These are phyloP conservation scores for Sporothrix luriei DNA, from an alignment of 2,329 filamentous ascomycete species.

Conservation along the genomic window DNA sequence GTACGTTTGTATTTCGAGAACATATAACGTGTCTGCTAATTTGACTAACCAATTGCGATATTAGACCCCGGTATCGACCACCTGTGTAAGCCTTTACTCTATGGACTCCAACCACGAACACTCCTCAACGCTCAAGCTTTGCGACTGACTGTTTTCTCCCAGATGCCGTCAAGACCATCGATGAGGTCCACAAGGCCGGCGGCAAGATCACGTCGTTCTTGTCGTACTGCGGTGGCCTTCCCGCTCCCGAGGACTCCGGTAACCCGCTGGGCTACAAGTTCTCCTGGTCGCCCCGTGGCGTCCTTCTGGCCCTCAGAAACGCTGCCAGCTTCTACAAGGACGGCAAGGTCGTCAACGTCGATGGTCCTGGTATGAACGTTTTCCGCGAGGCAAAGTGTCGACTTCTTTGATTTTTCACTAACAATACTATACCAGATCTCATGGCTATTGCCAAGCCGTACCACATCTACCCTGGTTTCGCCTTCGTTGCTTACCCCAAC, in stretches of 20 bases:
- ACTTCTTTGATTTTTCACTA: neutral
- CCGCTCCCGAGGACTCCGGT: conserved; percentile 71
- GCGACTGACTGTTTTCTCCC: conserved; percentile 44
- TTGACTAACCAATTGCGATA: conserved; percentile 36
- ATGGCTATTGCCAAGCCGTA: conserved; percentile 90
- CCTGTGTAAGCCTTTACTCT: conserved; percentile 44
- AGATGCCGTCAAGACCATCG: conserved; percentile 85
- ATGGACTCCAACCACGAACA: neutral
- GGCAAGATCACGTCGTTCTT: conserved; percentile 84
- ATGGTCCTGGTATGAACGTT: conserved; percentile 45
- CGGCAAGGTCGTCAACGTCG: conserved; percentile 70
- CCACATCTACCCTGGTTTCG: conserved; percentile 81
- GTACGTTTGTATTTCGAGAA: conserved; percentile 35
- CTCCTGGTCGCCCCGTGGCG: conserved; percentile 77
- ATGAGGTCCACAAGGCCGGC: conserved; percentile 80
- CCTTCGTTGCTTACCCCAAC: conserved; percentile 94
- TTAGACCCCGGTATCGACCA: conserved; percentile 72
- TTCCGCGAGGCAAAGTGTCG: neutral
- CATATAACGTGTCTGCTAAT: neutral
- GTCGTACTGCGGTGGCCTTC: conserved; percentile 81
- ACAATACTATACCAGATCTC: conserved; percentile 56
- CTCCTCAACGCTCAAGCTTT: neutral
- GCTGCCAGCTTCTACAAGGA: conserved; percentile 80
- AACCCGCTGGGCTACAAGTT: conserved; percentile 96
- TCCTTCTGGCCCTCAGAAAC: conserved; percentile 84